Evolutionary conservation across 352 stramenopile species (phyloP), one percentile per base, ranked within the genome.

Genomic region (Globisporangium radiosum): DNA sequence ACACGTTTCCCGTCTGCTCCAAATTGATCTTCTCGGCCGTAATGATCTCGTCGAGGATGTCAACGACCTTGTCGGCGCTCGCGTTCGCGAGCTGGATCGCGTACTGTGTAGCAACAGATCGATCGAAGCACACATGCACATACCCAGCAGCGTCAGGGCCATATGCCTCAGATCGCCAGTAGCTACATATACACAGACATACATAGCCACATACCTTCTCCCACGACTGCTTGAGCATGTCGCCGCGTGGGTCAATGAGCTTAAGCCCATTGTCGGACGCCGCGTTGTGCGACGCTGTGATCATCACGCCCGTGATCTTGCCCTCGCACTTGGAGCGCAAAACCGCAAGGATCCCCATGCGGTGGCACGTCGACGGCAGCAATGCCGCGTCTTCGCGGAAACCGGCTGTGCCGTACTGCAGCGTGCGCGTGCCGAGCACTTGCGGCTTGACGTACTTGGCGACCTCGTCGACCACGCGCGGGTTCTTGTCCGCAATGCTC

Each of bases 221-320:
- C 94, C 94, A 98, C 38, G 66, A 75, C 54, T 92, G 75, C 47
- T 75, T 78, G 59, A 98, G 80, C 93, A 98, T 98, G 42, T 94
- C 89, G 57, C 94, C 94, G 62, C 85, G 78, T n/a, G 90, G 74
- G 75, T 98, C 94, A 5, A 98, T 79, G 61, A 98, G 77, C 80
- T 98, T 98, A 58, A 98, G 71, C 2, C 94, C 94, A 56, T 98
- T 98, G 79, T 98, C 94, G n/a, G 54, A 63, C 38, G 77, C 79
- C 10, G 68, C 63, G 70, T 98, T 98, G 81, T 98, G 94, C 57
- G 90, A 97, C 9, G 94, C 94, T 50, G 94, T 98, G 59, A 98
- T 90, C 93, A 98, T 98, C 36, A 98, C 64, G 39, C 93, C 94
- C 50, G 93, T 81, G 68, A 90, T 91, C 72, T 91, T 90, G 50